These are phyloP conservation scores for Byssoonygena ceratinophila DNA, from an alignment of 2,329 filamentous ascomycete genomes.

Conservation along the genomic window DNA sequence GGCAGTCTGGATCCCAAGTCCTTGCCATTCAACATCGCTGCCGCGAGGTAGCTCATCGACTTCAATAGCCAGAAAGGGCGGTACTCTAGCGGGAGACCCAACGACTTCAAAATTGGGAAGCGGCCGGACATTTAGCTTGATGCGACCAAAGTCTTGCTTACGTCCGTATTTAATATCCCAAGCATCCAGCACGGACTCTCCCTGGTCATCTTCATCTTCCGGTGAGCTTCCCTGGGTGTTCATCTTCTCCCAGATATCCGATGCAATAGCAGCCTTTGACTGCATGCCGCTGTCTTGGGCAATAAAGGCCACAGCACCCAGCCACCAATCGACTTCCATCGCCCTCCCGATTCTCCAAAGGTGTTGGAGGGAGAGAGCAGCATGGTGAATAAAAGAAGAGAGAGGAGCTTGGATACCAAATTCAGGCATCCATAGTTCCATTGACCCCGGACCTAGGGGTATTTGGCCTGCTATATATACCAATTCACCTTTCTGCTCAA, in stretches of 20 bases:
- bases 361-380: slow-evolving; percentile 71
- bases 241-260: slow-evolving; percentile 38
- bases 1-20: slow-evolving; percentile 46
- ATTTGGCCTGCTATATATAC: slow-evolving; percentile 83
- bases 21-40: slow-evolving; percentile 75
- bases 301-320: slow-evolving; percentile 65
- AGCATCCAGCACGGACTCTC: slow-evolving; percentile 38
- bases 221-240: slow-evolving; percentile 20
- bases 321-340: slow-evolving; percentile 64
- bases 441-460: slow-evolving; percentile 68
- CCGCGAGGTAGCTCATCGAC: slow-evolving; percentile 65
- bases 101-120: slow-evolving; percentile 24
- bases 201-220: slow-evolving; percentile 36
- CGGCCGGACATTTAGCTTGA: slow-evolving; percentile 18
- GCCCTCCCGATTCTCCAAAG: slow-evolving; percentile 70
- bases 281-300: slow-evolving; percentile 33
- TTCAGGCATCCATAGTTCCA: slow-evolving; percentile 42
- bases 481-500: slow-evolving; percentile 22
- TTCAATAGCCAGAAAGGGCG: slow-evolving; percentile 64
- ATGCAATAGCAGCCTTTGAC: slow-evolving; percentile 30
- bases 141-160: slow-evolving; percentile 36
- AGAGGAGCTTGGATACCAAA: slow-evolving; percentile 15
- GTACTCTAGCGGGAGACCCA: slow-evolving; percentile 30
- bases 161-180: slow-evolving; percentile 48
- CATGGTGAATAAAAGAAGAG: slow-evolving; percentile 46